Evolutionary conservation across 257 asterid genomes (phyloP).

Genomic region (Perilla frutescens): DNA sequence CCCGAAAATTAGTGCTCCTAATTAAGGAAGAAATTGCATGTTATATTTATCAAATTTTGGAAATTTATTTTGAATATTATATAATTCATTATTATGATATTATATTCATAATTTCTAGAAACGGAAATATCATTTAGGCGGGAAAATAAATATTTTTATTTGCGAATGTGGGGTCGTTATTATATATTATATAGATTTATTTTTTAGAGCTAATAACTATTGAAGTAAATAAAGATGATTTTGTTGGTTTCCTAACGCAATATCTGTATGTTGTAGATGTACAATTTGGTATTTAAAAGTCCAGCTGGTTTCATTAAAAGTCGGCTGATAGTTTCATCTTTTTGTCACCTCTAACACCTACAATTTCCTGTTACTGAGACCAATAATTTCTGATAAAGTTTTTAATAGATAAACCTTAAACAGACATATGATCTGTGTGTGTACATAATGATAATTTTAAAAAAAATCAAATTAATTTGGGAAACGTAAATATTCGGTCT

Average conservation of each 20-base stretch:
- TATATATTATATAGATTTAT: too few species aligned
- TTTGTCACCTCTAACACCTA: conserved; percentile 31
- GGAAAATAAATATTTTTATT: too few species aligned
- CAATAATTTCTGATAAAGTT: conserved; percentile 25
- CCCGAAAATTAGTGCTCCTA: too few species aligned
- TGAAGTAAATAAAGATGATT: background rate
- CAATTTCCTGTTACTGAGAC: conserved; percentile 15
- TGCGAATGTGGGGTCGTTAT: too few species aligned
- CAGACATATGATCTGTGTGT: background rate
- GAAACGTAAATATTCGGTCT: too few species aligned
- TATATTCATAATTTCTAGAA: too few species aligned
- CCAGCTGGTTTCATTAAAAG: conserved; percentile 34
- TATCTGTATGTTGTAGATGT: background rate
- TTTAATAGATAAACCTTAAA: background rate
- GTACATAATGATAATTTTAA: background rate
- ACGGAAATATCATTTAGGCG: too few species aligned
- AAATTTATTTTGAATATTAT: too few species aligned
- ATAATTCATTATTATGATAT: too few species aligned
- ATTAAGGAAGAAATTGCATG: too few species aligned
- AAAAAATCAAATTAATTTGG: too few species aligned
- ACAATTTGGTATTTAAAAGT: background rate
- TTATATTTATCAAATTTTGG: too few species aligned
- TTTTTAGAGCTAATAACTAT: background rate
- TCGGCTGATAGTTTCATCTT: conserved; percentile 34
- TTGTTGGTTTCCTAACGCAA: conserved; percentile 8